phyloP scores from a whole-genome alignment of 1,284 basidiomycete genomes.

The Sanghuangporus weigelae region DNA sequence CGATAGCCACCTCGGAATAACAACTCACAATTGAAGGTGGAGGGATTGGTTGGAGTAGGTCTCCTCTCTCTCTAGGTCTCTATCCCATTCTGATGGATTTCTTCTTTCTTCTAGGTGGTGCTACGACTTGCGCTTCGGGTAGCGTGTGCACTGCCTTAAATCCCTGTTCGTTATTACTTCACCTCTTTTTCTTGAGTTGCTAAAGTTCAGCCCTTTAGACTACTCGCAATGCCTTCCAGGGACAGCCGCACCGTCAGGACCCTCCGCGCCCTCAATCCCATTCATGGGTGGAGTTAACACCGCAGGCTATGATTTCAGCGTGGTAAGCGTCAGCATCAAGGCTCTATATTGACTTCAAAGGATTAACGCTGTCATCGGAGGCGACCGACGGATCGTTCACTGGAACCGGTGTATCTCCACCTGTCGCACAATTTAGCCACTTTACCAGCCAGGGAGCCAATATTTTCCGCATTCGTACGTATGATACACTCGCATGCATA shows the following conservation, averaged over 20 bases:
- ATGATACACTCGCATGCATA: not conserved
- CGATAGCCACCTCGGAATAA: not conserved
- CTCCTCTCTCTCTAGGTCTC: not conserved
- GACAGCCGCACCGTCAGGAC: constrained; percentile 18
- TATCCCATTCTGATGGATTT: not conserved
- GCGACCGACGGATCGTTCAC: constrained; percentile 23
- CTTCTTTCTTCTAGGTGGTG: constrained; percentile 20
- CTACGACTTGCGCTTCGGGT: constrained; percentile 28
- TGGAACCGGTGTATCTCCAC: constrained; percentile 19
- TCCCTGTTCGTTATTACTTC: constrained; percentile 21
- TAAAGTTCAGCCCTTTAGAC: constrained; percentile 20
- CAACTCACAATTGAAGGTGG: constrained; percentile 13
- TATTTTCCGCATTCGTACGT: constrained; percentile 20
- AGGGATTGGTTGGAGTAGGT: constrained; percentile 23
- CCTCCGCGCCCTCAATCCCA: not conserved
- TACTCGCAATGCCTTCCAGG: constrained; percentile 33
- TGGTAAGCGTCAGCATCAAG: constrained; percentile 3
- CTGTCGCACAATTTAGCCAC: constrained; percentile 17
- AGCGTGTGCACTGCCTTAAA: constrained; percentile 28
- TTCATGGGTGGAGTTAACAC: constrained; percentile 22
- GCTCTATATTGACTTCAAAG: not conserved
- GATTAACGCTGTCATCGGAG: not conserved
- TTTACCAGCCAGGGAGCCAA: constrained; percentile 22
- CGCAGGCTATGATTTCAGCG: constrained; percentile 24
- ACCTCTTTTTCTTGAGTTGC: not conserved